These are phyloP conservation scores for Nepenthes alata DNA, from an alignment of 179 eudicot genomes.

Conservation along the genomic window DNA sequence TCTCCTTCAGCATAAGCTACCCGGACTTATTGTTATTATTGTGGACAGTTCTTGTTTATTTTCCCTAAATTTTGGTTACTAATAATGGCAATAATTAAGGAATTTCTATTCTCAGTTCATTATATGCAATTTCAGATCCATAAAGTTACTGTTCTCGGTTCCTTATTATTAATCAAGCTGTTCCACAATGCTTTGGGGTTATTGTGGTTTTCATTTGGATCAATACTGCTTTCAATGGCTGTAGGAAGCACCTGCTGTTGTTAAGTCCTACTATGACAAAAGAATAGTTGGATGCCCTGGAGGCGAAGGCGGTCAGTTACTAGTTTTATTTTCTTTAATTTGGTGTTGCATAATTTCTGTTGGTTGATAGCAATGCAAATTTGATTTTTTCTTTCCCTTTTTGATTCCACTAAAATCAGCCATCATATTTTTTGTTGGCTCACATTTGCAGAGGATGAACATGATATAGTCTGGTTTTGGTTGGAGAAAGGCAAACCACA, in stretches of 20 bases:
- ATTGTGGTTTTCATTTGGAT: neutral
- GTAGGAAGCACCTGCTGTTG: slow-evolving; percentile 80
- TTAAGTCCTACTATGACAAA: slow-evolving; percentile 54
- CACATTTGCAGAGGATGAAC: slow-evolving; percentile 62
- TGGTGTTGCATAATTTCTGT: neutral
- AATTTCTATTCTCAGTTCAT: too few species aligned
- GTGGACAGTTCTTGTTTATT: too few species aligned
- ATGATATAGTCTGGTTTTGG: slow-evolving; percentile 95
- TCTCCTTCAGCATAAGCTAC: too few species aligned
- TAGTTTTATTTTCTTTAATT: neutral
- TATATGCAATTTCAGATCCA: too few species aligned
- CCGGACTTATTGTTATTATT: too few species aligned
- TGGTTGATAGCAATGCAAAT: neutral
- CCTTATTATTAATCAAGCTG: too few species aligned
- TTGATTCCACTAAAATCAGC: neutral
- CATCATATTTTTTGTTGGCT: neutral
- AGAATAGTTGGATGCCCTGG: slow-evolving; percentile 97
- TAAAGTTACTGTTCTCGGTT: too few species aligned
- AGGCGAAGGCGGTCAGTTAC: slow-evolving; percentile 67
- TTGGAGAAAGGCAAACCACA: slow-evolving; percentile 64
- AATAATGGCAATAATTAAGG: too few species aligned
- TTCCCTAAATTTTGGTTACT: too few species aligned
- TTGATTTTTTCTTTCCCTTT: neutral
- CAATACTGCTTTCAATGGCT: neutral
- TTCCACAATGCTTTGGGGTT: neutral